Percentiles rank a stretch among this genome's conserved stretches.
phyloP scores from a whole-genome alignment of 116 monocot species.

The Dioscorea cayenensis region DNA sequence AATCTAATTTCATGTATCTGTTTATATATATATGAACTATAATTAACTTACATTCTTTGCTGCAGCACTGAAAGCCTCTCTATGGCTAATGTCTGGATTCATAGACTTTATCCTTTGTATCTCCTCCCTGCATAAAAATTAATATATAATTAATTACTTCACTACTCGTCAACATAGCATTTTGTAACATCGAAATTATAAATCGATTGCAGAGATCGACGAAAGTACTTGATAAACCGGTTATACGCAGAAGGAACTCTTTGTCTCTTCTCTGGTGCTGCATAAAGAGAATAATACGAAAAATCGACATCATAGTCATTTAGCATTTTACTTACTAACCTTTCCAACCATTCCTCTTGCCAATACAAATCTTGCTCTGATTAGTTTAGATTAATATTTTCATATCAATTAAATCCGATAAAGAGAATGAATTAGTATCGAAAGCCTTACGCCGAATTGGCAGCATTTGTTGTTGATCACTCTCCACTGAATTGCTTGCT shows the following conservation, averaged over 20 bases:
- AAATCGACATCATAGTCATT: no score
- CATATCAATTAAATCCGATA: no score
- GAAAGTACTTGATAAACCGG: constrained; percentile 78
- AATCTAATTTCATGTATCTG: no score
- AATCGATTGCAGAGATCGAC: constrained; percentile 7
- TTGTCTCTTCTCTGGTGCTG: constrained; percentile 83
- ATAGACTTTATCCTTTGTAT: constrained; percentile 70
- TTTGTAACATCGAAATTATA: background rate
- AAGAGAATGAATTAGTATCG: background rate
- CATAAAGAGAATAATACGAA: background rate
- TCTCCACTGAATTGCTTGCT: constrained; percentile 11
- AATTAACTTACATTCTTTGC: constrained; percentile 72
- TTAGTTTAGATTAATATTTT: no score
- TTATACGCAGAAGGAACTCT: constrained; percentile 86
- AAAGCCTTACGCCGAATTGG: constrained; percentile 27
- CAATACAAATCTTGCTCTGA: no score
- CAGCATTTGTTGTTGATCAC: constrained; percentile 21
- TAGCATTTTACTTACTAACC: no score
- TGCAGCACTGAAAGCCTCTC: constrained; percentile 74
- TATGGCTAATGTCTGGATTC: constrained; percentile 71
- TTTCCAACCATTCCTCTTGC: no score
- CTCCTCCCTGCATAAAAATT: constrained; percentile 39
- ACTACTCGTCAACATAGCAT: background rate
- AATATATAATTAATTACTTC: background rate
- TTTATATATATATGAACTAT: no score